Evolutionary conservation across 768 basidiomycete genomes (phyloP).

Genomic region (Trametes cinnabarina): DNA sequence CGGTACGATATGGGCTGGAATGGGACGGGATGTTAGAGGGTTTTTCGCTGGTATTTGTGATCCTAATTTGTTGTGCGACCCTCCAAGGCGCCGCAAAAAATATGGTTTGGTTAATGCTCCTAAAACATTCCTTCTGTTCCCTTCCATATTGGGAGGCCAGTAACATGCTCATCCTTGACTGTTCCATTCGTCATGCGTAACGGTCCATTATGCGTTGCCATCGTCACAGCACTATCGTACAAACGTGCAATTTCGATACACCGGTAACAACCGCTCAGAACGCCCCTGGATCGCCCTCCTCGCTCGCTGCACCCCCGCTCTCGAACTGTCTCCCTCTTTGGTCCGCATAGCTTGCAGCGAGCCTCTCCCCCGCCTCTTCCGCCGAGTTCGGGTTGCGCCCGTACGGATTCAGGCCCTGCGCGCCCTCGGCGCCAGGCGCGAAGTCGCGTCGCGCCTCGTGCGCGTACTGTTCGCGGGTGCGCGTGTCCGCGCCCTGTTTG

Average conservation of each 20-base stretch:
- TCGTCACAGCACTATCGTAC: neutral
- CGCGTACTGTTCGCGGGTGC: constrained; percentile 21
- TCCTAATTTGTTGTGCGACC: neutral
- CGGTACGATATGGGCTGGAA: constrained; percentile 2
- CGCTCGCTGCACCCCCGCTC: constrained; percentile 19
- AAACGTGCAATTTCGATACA: neutral
- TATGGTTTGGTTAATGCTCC: constrained; percentile 10
- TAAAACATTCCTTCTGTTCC: neutral
- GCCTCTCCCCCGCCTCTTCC: constrained; percentile 20
- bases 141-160: no score
- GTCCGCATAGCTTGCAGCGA: constrained; percentile 22
- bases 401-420: constrained; percentile 25
- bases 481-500: constrained; percentile 26
- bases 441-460: constrained; percentile 27
- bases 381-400: constrained; percentile 22
- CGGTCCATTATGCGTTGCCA: no score
- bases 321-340: constrained; percentile 22
- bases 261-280: neutral
- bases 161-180: no score
- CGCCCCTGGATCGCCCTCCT: constrained; percentile 18
- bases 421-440: constrained; percentile 1
- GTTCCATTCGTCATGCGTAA: no score
- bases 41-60: neutral
- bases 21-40: neutral
- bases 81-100: constrained; percentile 3